A percentile compares a stretch with the other conserved stretches of the same genome.
Conservation (phyloP, 2,329 filamentous ascomycete genomes). For the Clonostachys sp. region DNA sequence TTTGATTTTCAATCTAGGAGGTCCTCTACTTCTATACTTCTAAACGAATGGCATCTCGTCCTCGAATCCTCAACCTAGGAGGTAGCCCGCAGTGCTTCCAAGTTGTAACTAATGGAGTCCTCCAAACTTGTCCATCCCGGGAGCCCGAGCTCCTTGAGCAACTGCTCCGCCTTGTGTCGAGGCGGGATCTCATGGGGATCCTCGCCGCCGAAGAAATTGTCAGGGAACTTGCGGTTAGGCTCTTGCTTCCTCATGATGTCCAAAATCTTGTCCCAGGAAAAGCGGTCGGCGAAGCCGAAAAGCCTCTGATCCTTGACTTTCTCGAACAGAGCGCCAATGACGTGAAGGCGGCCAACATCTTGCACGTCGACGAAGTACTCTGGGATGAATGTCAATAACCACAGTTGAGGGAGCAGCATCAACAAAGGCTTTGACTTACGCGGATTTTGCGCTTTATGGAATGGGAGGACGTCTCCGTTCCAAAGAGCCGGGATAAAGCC, state of each 20-base stretch:
- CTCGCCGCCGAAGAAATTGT: slow-evolving; percentile 11
- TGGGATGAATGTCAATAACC: slow-evolving; percentile 9
- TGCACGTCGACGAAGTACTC: slow-evolving; percentile 39
- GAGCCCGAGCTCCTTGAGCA: slow-evolving; percentile 7
- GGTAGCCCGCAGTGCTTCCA: neutral
- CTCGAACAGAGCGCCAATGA: slow-evolving; percentile 42
- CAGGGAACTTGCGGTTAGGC: slow-evolving; percentile 10
- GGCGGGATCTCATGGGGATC: slow-evolving; percentile 5
- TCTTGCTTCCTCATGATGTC: slow-evolving; percentile 13
- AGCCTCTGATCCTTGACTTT: slow-evolving; percentile 42
- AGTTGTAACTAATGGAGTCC: neutral
- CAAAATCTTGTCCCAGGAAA: slow-evolving; percentile 37
- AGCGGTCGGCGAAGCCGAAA: slow-evolving; percentile 44
- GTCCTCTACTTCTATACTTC: no score
- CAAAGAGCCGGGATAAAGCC: slow-evolving; percentile 10
- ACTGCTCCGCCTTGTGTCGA: slow-evolving; percentile 7
- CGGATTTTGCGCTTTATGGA: neutral
- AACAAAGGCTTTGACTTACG: no score
- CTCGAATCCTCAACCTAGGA: no score
- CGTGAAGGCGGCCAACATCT: slow-evolving; percentile 45
- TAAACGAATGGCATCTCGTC: no score
- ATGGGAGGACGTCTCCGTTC: slow-evolving; percentile 5
- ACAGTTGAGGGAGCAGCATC: no score
- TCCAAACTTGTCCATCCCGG: slow-evolving; percentile 10
- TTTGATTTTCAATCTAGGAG: no score